phyloP scores from a whole-genome alignment of 192 early-diverging fungal species.

The Irineochytrium annulatum region DNA sequence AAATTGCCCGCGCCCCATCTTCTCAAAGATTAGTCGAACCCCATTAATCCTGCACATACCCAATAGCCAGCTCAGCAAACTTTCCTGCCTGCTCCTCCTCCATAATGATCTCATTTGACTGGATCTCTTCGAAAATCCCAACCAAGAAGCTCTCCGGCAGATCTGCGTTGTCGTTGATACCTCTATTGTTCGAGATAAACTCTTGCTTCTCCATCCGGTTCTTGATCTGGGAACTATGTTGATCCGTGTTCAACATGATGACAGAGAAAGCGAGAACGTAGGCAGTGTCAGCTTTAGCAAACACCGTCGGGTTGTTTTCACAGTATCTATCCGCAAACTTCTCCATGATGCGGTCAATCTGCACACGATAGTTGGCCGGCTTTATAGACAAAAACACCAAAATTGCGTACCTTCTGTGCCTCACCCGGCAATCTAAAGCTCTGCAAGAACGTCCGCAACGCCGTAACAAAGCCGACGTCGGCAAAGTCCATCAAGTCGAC shows the following conservation, averaged over 20 bases:
- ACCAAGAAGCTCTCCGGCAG: conserved; percentile 68
- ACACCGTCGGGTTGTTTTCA: conserved; percentile 55
- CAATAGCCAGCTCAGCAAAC: conserved; percentile 49
- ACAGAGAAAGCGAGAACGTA: conserved; percentile 60
- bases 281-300: conserved; percentile 61
- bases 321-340: conserved; percentile 66
- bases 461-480: conserved; percentile 48
- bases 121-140: conserved; percentile 78
- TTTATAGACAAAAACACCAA: neutral
- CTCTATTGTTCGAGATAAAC: conserved; percentile 66
- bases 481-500: conserved; percentile 56
- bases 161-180: conserved; percentile 83
- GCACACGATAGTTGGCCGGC: neutral
- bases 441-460: conserved; percentile 54
- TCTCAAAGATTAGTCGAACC: no score
- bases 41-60: conserved; percentile 14
- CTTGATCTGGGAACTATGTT: conserved; percentile 55
- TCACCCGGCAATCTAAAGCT: conserved; percentile 61
- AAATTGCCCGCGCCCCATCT: conserved; percentile 42
- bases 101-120: conserved; percentile 83
- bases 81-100: conserved; percentile 77
- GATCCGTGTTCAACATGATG: conserved; percentile 66
- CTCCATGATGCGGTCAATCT: conserved; percentile 63
- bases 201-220: conserved; percentile 54
- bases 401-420: conserved; percentile 46